A percentile compares a stretch with the other conserved stretches of the same genome.
phyloP scores from a whole-genome alignment of 345 rosid genomes.

The Aquilaria malaccensis region DNA sequence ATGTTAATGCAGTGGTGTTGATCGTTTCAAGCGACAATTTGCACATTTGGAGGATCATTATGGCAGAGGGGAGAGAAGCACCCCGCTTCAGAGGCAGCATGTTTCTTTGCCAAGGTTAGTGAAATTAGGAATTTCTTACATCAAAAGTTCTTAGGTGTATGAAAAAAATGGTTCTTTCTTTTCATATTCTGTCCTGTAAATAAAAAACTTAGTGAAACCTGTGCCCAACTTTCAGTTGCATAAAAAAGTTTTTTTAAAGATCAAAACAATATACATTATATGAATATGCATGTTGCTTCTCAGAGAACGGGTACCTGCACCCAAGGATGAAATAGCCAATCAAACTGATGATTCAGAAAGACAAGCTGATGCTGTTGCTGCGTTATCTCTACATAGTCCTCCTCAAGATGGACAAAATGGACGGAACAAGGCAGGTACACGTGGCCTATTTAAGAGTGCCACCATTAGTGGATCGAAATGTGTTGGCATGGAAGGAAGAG shows the following conservation, averaged over 20 bases:
- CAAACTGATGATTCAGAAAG: constrained; percentile 23
- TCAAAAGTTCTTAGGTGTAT: not conserved
- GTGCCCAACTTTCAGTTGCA: not conserved
- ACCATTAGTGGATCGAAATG: constrained; percentile 91
- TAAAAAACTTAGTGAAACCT: not conserved
- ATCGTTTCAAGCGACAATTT: constrained; percentile 91
- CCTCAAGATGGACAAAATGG: constrained; percentile 31
- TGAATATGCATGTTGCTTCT: constrained; percentile 6
- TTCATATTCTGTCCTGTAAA: not conserved
- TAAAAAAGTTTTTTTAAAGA: not conserved
- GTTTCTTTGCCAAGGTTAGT: constrained; percentile 67
- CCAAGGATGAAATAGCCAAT: constrained; percentile 38
- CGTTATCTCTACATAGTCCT: constrained; percentile 41
- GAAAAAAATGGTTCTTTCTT: too few relatives aligned
- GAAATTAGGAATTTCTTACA: not conserved
- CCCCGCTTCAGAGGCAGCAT: constrained; percentile 74
- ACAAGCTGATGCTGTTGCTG: constrained; percentile 40
- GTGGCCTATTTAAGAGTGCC: constrained; percentile 73
- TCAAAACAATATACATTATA: not conserved
- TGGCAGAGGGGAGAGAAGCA: constrained; percentile 63
- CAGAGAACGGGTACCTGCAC: constrained; percentile 73
- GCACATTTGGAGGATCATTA: constrained; percentile 83
- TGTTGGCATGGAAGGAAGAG: constrained; percentile 39
- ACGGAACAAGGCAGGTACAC: constrained; percentile 27
- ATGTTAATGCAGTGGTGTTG: constrained; percentile 59